Percentiles rank a stretch among this genome's conserved stretches.
Evolutionary conservation across 129 eudicot genomes (phyloP).

Genomic region (Escallonia herrerae): DNA sequence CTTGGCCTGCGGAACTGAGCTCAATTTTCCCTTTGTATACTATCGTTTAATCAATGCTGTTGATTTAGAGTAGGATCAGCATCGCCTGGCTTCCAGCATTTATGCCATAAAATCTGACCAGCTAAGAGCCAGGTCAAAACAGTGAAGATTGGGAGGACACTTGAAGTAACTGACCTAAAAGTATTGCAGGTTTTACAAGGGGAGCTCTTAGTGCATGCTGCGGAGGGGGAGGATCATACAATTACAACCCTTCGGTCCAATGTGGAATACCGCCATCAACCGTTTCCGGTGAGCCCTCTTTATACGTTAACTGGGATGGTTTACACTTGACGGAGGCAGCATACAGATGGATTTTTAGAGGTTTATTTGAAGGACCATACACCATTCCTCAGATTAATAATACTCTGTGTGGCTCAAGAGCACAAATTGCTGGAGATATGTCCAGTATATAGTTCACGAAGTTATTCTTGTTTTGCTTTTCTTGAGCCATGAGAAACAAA

Average conservation of each 20-base stretch:
- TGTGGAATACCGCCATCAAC: conserved; percentile 13
- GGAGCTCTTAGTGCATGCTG: conserved; percentile 29
- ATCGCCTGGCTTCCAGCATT: no score
- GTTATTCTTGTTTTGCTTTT: no score
- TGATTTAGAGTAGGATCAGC: no score
- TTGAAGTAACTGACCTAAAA: no score
- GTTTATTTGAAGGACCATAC: conserved; percentile 22
- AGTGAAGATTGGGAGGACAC: no score
- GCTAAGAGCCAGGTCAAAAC: no score
- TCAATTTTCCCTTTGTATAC: no score
- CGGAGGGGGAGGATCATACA: conserved; percentile 35
- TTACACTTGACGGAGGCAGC: conserved; percentile 32
- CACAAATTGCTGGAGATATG: background rate
- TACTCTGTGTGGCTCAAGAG: background rate
- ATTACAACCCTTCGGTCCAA: conserved; percentile 10
- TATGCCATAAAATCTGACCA: no score
- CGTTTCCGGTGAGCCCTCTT: conserved; percentile 17
- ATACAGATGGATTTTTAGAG: conserved; percentile 16
- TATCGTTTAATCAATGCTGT: no score
- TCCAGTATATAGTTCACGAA: no score
- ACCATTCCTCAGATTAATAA: conserved; percentile 13
- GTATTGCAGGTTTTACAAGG: conserved; percentile 19
- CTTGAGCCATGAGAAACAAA: no score
- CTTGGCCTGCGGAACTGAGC: no score
- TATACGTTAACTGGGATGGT: conserved; percentile 34